A percentile compares a stretch with the other conserved stretches of the same genome.
phyloP scores from a whole-genome alignment of 2,329 filamentous ascomycete genomes.

The Neocatenulostroma microsporum region DNA sequence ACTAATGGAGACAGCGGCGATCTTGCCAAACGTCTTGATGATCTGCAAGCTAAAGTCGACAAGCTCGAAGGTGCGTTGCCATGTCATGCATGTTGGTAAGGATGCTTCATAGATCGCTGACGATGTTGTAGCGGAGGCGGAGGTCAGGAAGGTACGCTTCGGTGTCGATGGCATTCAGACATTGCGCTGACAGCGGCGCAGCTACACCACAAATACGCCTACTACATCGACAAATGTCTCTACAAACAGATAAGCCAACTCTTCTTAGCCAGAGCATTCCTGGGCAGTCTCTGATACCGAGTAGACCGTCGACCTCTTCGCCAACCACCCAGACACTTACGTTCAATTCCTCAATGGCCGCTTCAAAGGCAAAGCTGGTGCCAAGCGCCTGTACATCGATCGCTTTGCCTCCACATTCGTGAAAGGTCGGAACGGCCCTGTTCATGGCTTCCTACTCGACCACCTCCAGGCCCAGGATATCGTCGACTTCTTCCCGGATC shows the following conservation, averaged over 20 bases:
- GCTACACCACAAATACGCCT: slow-evolving; percentile 1
- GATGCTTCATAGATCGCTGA: too few species aligned
- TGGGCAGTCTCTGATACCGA: too few species aligned
- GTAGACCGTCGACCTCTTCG: slow-evolving; percentile 3
- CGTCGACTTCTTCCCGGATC: slow-evolving; percentile 1
- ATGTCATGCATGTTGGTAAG: background rate
- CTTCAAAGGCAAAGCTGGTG: slow-evolving; percentile 4
- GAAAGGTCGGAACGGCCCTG: slow-evolving; percentile 6
- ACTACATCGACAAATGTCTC: slow-evolving; percentile 4
- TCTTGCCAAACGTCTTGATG: background rate
- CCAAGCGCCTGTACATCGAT: slow-evolving; percentile 6
- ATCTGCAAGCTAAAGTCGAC: slow-evolving; percentile 2
- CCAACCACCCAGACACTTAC: slow-evolving; percentile 5
- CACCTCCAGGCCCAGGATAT: slow-evolving; percentile 6
- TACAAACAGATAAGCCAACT: too few species aligned
- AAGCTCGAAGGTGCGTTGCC: slow-evolving; percentile 4
- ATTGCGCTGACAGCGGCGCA: too few species aligned
- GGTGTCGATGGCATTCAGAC: too few species aligned
- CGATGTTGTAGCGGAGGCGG: slow-evolving; percentile 1
- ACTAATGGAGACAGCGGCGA: slow-evolving; percentile 1
- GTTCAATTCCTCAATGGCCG: slow-evolving; percentile 7
- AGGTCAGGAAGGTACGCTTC: slow-evolving; percentile 1
- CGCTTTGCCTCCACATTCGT: slow-evolving; percentile 4
- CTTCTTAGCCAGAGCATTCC: too few species aligned
- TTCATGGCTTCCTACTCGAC: slow-evolving; percentile 7